phyloP scores from a whole-genome alignment of 2,329 filamentous ascomycete genomes.

The Phoma sp. region DNA sequence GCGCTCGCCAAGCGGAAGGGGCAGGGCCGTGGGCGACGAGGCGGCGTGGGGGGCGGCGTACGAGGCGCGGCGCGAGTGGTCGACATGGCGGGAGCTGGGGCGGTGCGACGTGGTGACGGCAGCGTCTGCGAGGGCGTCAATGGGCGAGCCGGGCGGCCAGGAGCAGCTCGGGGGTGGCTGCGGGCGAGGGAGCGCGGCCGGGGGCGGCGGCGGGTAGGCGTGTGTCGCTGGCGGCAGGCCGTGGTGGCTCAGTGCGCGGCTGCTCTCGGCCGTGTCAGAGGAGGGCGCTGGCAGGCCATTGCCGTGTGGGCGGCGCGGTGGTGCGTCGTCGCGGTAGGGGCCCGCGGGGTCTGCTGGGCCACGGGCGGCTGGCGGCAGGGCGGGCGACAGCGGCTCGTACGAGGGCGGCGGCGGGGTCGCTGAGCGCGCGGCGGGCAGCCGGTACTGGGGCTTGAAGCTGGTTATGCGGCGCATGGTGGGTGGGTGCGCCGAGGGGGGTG shows the following conservation, averaged over 20 bases:
- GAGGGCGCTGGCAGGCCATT: slow-evolving; percentile 14
- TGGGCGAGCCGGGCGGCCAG: slow-evolving; percentile 45
- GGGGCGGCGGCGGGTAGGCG: slow-evolving; percentile 21
- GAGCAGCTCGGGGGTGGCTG: slow-evolving; percentile 27
- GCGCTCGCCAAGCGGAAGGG: slow-evolving; percentile 29
- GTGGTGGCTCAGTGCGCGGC: slow-evolving; percentile 20
- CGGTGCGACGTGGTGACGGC: slow-evolving; percentile 48
- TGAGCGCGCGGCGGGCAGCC: slow-evolving; percentile 38
- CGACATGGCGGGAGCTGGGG: slow-evolving; percentile 34
- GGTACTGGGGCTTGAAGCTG: slow-evolving; percentile 44
- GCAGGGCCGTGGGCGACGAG: slow-evolving; percentile 26
- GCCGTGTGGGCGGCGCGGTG: slow-evolving; percentile 7
- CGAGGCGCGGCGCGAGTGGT: slow-evolving; percentile 30
- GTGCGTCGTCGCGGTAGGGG: slow-evolving; percentile 17
- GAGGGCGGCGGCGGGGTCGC: slow-evolving; percentile 40
- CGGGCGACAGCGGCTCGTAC: slow-evolving; percentile 47
- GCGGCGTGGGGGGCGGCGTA: slow-evolving; percentile 27
- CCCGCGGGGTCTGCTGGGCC: slow-evolving; percentile 32
- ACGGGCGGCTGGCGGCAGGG: slow-evolving; percentile 30
- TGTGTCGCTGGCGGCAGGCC: slow-evolving; percentile 19
- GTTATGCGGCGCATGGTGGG: slow-evolving; percentile 38
- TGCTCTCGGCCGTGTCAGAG: slow-evolving; percentile 1
- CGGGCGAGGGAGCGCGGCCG: slow-evolving; percentile 19
- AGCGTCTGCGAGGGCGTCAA: slow-evolving; percentile 54
- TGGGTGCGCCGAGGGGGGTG: slow-evolving; percentile 20